phyloP scores from a whole-genome alignment of 2,329 filamentous ascomycete genomes.

The Exserohilum turcica region DNA sequence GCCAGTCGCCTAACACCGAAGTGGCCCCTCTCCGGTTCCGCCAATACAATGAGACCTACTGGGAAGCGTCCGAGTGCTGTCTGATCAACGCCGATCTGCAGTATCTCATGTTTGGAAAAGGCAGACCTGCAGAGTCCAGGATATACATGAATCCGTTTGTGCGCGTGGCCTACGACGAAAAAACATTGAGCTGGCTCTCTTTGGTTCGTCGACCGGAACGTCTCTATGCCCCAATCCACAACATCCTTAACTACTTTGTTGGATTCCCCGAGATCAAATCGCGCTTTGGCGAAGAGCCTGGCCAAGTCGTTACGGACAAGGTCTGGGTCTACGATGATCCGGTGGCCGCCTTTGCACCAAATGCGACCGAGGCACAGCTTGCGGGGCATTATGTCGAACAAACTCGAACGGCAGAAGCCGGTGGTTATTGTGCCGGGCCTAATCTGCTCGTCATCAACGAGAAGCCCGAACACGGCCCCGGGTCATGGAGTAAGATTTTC shows the following conservation, averaged over 20 bases:
- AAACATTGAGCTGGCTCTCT: conserved; percentile 63
- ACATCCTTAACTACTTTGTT: conserved; percentile 61
- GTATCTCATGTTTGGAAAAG: conserved; percentile 44
- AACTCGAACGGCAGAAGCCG: conserved; percentile 55
- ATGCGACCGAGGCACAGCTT: conserved; percentile 31
- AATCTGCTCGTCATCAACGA: conserved; percentile 58
- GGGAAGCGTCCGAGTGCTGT: conserved; percentile 57
- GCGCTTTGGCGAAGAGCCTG: conserved; percentile 64
- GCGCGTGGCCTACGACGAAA: conserved; percentile 68
- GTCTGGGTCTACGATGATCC: conserved; percentile 56
- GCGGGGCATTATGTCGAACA: conserved; percentile 44
- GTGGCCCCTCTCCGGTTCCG: conserved; percentile 52
- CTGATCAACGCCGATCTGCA: conserved; percentile 55
- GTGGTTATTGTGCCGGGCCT: conserved; percentile 62
- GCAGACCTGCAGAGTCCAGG: conserved; percentile 55
- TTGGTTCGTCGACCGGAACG: conserved; percentile 69
- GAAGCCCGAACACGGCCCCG: conserved; percentile 35
- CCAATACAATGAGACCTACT: conserved; percentile 50
- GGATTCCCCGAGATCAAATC: conserved; percentile 65
- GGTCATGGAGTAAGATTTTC: conserved; percentile 42
- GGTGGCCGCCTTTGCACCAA: conserved; percentile 26
- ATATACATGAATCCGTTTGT: conserved; percentile 79
- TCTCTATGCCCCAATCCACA: conserved; percentile 65
- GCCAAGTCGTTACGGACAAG: conserved; percentile 58
- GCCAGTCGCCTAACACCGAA: conserved; percentile 19